Evolutionary conservation across 768 basidiomycete genomes (phyloP).

Genomic region (Saitozyma sp.): DNA sequence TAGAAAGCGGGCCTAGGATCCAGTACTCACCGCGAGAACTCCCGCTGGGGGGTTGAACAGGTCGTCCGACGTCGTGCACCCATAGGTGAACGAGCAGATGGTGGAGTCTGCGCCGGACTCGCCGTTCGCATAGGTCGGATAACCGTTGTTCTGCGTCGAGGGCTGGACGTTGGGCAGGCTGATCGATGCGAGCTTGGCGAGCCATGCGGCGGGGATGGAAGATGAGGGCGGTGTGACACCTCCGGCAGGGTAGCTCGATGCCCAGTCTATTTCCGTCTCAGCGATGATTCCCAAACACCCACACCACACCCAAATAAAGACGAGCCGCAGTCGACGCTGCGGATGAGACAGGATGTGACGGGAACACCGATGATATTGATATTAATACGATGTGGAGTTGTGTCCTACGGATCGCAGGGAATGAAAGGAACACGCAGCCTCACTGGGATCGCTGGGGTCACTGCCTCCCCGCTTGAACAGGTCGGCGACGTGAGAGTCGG

Average conservation of each 20-base stretch:
- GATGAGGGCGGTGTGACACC: conserved; percentile 58
- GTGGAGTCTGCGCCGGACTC: conserved; percentile 50
- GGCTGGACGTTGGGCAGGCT: conserved; percentile 70
- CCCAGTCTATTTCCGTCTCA: no score
- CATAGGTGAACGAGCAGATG: conserved; percentile 76
- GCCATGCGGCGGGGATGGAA: conserved; percentile 68
- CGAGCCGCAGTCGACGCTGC: no score
- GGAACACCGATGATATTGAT: no score
- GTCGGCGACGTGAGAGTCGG: no score
- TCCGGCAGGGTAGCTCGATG: conserved; percentile 59
- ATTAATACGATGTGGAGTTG: no score
- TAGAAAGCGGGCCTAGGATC: not conserved
- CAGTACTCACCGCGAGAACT: conserved; percentile 55
- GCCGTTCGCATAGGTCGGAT: conserved; percentile 48
- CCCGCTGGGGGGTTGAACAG: conserved; percentile 76
- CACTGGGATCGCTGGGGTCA: no score
- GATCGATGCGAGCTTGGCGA: conserved; percentile 67
- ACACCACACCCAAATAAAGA: no score
- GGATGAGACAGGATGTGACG: no score
- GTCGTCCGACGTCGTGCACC: conserved; percentile 65
- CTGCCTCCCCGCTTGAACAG: no score
- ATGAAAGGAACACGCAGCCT: no score
- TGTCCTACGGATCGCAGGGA: no score
- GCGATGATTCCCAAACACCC: no score
- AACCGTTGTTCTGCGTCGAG: conserved; percentile 54